Evolutionary conservation across 306 rosid species (phyloP).

Genomic region (Potentilla sterilis): DNA sequence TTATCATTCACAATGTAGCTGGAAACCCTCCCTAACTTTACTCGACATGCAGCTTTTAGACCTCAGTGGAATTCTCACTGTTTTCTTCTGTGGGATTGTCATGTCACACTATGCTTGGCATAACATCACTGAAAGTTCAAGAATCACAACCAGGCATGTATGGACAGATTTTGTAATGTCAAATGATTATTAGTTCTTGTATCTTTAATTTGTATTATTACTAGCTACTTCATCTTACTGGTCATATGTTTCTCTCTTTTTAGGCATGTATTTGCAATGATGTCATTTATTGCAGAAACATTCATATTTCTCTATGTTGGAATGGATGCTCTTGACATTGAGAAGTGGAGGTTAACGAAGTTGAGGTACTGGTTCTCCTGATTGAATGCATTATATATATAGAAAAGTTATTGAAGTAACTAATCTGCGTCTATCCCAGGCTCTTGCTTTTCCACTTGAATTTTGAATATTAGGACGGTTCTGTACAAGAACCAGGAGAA

Average conservation of each 20-base stretch:
- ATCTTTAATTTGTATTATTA: not conserved
- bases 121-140: slow-evolving; percentile 67
- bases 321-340: slow-evolving; percentile 91
- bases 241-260: not conserved
- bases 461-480: not conserved
- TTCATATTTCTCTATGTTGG: slow-evolving; percentile 93
- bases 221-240: slow-evolving; percentile 1
- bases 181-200: not conserved
- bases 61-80: slow-evolving; percentile 93
- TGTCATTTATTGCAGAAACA: slow-evolving; percentile 86
- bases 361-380: slow-evolving; percentile 52
- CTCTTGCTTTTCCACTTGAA: not conserved
- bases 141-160: slow-evolving; percentile 72
- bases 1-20: not conserved
- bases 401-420: not conserved
- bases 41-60: slow-evolving; percentile 51
- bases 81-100: slow-evolving; percentile 88
- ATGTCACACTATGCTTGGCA: slow-evolving; percentile 95
- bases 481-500: not conserved
- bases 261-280: slow-evolving; percentile 81
- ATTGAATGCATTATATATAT: not conserved
- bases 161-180: slow-evolving; percentile 14
- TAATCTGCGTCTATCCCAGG: not conserved
- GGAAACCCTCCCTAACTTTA: not conserved
- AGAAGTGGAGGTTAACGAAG: slow-evolving; percentile 74